Conservation (phyloP, 2,329 filamentous ascomycete genomes). For the Apiospora aurea region DNA sequence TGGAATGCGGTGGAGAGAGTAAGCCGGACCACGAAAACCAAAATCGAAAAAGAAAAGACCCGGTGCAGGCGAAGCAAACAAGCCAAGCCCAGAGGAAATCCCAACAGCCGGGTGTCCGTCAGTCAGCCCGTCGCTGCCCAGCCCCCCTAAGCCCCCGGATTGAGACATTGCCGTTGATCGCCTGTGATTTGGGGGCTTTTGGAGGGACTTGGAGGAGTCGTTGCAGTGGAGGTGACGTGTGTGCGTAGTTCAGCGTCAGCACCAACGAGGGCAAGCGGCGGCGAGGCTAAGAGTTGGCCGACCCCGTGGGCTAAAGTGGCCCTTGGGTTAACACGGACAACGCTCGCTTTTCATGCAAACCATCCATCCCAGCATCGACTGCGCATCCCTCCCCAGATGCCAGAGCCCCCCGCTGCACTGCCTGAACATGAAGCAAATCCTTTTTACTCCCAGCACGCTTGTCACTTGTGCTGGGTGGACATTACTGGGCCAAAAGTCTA, state of each 20-base stretch:
- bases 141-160: slow-evolving; percentile 7
- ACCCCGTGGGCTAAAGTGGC: slow-evolving; percentile 10
- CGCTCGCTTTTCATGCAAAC: background rate
- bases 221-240: background rate
- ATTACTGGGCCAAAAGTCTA: background rate
- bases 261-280: background rate
- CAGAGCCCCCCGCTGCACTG: background rate
- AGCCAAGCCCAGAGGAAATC: background rate
- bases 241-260: slow-evolving; percentile 14
- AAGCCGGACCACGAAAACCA: background rate
- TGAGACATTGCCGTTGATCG: slow-evolving; percentile 20
- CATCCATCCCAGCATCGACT: background rate
- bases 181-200: background rate
- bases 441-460: background rate
- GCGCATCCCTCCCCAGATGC: background rate
- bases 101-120: background rate
- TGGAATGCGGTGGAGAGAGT: background rate
- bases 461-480: too few relatives aligned
- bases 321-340: background rate
- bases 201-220: background rate
- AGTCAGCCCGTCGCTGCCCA: slow-evolving; percentile 8
- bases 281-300: background rate
- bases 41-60: background rate
- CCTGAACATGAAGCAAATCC: background rate
- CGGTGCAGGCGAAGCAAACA: background rate